phyloP scores from a whole-genome alignment of 2,329 filamentous ascomycete species.

The Cryoendolithus antarcticus region DNA sequence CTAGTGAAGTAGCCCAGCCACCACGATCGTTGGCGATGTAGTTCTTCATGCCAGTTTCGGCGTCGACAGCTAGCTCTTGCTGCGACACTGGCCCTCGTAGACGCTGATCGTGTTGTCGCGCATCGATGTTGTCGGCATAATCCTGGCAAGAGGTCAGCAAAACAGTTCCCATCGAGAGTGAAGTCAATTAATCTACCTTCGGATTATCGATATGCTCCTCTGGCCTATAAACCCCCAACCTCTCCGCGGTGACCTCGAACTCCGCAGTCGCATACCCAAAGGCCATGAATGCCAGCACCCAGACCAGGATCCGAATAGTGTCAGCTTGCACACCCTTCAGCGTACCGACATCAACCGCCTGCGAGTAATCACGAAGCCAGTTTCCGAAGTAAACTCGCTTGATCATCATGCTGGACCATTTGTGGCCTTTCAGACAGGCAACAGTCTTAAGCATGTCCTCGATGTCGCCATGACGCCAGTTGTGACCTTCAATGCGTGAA shows the following conservation, averaged over 20 bases:
- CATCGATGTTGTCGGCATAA: slow-evolving; percentile 78
- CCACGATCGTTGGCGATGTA: slow-evolving; percentile 90
- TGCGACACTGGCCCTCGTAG: slow-evolving; percentile 62
- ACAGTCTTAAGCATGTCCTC: slow-evolving; percentile 39
- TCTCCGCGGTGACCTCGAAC: slow-evolving; percentile 43
- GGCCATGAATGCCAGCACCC: slow-evolving; percentile 43
- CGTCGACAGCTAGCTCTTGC: slow-evolving; percentile 34
- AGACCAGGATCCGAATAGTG: slow-evolving; percentile 42
- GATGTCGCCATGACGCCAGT: slow-evolving; percentile 42
- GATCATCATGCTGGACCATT: slow-evolving; percentile 65
- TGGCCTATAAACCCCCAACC: slow-evolving; percentile 38
- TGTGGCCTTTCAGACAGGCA: slow-evolving; percentile 49
- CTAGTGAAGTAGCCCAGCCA: slow-evolving; percentile 78
- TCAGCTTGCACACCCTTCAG: slow-evolving; percentile 41
- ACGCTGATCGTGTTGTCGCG: slow-evolving; percentile 66
- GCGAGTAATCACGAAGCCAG: slow-evolving; percentile 38
- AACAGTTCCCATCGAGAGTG: too few species aligned
- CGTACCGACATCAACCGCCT: slow-evolving; percentile 44
- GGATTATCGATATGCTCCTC: slow-evolving; percentile 45
- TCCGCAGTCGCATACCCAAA: slow-evolving; percentile 46
- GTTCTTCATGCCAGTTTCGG: slow-evolving; percentile 86
- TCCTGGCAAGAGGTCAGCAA: slow-evolving; percentile 9
- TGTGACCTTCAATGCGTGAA: slow-evolving; percentile 33
- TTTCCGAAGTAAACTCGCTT: slow-evolving; percentile 30
- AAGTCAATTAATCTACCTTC: slow-evolving; percentile 8